Conservation (phyloP, 2,329 filamentous ascomycete genomes). For the Diaporthe capsici region DNA sequence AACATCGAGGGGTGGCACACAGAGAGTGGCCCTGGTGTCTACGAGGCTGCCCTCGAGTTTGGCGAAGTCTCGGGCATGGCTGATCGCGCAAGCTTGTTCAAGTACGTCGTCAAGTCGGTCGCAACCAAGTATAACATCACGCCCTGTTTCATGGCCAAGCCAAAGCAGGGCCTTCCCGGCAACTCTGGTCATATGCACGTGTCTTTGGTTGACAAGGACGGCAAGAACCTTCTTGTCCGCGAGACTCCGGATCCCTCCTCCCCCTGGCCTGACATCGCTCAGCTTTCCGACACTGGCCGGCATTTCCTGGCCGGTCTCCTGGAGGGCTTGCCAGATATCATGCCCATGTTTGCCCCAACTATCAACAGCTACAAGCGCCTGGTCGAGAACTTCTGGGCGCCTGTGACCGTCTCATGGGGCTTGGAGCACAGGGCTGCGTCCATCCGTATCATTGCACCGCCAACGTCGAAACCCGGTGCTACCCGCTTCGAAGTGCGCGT, state of each 20-base stretch:
- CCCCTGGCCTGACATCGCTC: constrained; percentile 80
- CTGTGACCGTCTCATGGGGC: constrained; percentile 97
- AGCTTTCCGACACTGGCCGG: constrained; percentile 88
- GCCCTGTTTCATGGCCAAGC: constrained; percentile 99
- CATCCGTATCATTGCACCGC: constrained; percentile 89
- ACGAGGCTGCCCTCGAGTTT: constrained; percentile 94
- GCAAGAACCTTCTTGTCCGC: constrained; percentile 87
- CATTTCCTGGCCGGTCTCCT: constrained; percentile 94
- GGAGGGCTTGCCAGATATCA: constrained; percentile 90
- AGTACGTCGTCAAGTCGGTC: constrained; percentile 92
- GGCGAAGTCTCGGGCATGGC: constrained; percentile 91
- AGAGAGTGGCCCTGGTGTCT: constrained; percentile 93
- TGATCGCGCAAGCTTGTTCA: constrained; percentile 92
- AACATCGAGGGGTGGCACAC: constrained; percentile 96
- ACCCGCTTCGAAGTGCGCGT: constrained; percentile 95
- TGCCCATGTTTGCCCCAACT: constrained; percentile 94
- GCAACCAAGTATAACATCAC: constrained; percentile 91
- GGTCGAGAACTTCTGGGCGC: constrained; percentile 99
- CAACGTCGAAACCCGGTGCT: constrained; percentile 85
- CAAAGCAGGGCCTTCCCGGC: constrained; percentile 88
- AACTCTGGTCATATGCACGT: constrained; percentile 98
- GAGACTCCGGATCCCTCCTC: constrained; percentile 79
- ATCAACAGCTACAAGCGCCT: constrained; percentile 98
- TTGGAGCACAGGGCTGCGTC: constrained; percentile 94
- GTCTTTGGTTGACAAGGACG: constrained; percentile 84